Conservation (phyloP, 129 eudicot species). For the Chrysanthemum lavandulifolium region DNA sequence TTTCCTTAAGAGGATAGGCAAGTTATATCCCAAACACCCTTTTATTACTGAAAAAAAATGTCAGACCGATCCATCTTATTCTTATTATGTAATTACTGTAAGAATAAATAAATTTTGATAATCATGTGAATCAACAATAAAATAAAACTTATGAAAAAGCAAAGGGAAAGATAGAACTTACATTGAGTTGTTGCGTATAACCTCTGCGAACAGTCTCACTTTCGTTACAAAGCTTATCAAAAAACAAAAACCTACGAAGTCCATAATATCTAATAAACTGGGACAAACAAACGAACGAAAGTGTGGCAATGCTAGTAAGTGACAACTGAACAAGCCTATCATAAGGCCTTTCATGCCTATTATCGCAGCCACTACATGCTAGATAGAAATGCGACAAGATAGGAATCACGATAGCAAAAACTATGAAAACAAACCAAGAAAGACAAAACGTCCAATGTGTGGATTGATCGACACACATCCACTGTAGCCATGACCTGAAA, state of each 20-base stretch:
- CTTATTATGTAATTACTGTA: not conserved
- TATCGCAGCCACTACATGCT: conserved; percentile 65
- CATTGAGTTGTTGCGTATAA: conserved; percentile 66
- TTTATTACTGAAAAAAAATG: no score
- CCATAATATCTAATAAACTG: conserved; percentile 57
- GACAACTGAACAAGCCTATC: conserved; percentile 75
- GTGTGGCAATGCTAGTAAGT: conserved; percentile 68
- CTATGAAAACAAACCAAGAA: conserved; percentile 69
- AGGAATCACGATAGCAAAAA: conserved; percentile 65
- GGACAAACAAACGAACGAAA: conserved; percentile 72
- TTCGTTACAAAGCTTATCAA: conserved; percentile 78
- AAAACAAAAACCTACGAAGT: conserved; percentile 69
- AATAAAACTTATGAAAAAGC: not conserved
- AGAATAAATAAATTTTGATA: not conserved
- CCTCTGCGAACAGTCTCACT: conserved; percentile 72
- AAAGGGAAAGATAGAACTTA: conserved; percentile 25
- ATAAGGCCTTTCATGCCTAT: conserved; percentile 56
- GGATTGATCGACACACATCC: conserved; percentile 93
- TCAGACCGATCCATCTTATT: not conserved
- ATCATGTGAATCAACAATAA: not conserved
- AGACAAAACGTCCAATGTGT: conserved; percentile 33
- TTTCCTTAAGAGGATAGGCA: no score
- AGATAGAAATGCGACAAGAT: conserved; percentile 64
- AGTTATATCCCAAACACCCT: no score
- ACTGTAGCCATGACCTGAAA: conserved; percentile 75